Percentiles rank a stretch among this genome's conserved stretches.
These are phyloP conservation scores for Crithidia mellificae DNA, from an alignment of 208 protist species.

Conservation along the genomic window DNA sequence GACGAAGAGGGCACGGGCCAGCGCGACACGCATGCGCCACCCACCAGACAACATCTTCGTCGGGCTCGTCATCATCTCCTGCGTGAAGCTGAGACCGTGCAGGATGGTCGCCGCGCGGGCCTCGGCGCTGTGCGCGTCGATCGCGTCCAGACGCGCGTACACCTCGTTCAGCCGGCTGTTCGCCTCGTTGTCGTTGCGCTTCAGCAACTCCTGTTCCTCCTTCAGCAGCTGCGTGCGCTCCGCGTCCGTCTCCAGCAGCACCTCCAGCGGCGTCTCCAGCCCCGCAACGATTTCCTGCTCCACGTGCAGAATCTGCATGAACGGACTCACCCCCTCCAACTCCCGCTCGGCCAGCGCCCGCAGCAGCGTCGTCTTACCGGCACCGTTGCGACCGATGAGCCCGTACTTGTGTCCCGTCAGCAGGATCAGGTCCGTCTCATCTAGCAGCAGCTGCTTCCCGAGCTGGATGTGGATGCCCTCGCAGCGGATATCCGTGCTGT, in stretches of 20 bases:
- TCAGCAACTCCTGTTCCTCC: constrained; percentile 92
- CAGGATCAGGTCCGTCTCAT: constrained; percentile 78
- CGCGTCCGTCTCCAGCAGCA: constrained; percentile 91
- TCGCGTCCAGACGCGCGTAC: constrained; percentile 94
- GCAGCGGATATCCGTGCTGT: constrained; percentile 86
- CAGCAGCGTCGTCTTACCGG: constrained; percentile 95
- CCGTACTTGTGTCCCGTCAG: constrained; percentile 95
- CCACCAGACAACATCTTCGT: constrained; percentile 92
- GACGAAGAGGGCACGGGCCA: constrained; percentile 97
- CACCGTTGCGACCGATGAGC: constrained; percentile 95
- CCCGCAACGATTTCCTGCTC: constrained; percentile 96
- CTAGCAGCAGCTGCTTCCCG: constrained; percentile 86
- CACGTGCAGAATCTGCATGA: constrained; percentile 97
- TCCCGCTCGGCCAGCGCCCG: constrained; percentile 92
- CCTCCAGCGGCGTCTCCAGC: constrained; percentile 81
- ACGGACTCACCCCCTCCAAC: constrained; percentile 93
- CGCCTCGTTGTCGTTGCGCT: constrained; percentile 72
- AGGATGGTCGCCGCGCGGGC: constrained; percentile 86
- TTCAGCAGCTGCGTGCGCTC: constrained; percentile 91
- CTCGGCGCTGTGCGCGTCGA: constrained; percentile 95
- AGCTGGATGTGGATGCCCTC: constrained; percentile 89
- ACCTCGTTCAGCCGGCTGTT: constrained; percentile 92
- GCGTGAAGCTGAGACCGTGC: constrained; percentile 94
- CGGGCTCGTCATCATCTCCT: constrained; percentile 92
- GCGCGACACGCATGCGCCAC: constrained; percentile 98